Evolutionary conservation across 768 basidiomycete genomes (phyloP), one percentile per base, ranked within the genome.

Genomic region (Leccinum truebloodii): DNA sequence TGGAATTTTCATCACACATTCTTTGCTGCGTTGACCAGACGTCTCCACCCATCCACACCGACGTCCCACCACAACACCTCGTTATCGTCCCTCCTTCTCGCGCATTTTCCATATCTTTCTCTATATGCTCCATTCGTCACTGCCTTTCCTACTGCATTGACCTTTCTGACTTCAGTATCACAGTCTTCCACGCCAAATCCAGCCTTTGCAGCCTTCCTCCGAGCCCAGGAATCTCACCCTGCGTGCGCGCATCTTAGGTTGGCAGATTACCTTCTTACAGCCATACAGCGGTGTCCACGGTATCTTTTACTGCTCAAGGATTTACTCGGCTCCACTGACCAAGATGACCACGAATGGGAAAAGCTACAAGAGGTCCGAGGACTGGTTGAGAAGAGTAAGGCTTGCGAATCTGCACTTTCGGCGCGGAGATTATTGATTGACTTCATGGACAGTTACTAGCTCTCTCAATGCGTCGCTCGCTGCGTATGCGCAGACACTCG

Each of bases 21-120:
- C 74, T 85, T 86, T 59, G 77, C 82, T 6, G 82, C 86, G 2
- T 79, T 93, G 30, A 79, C 83, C 8, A 72, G 75, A 46, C 77
- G 83, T 35, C 67, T 67, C 59, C 74, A 60, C 66, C 72, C 55
- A 52, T 53, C 65, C 44, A 55, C 65, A 44, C 62, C 59, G 52
- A 58, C 52, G 3, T 59, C 67, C 18, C 57, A 49, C 20, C 69
- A 73, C 10, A 78, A 75, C 69, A 74, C 77, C 67, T 75, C 80
- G 10, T 63, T 86, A 26, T 86, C 87, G 2, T 78, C 85, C 28
- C 72, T 89, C 26, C 81, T 95, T 37, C 80, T 89, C 37, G 81
- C 89, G 1, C 93, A 95, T 73, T 92, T 94, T 62, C 94, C 93
- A 0, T 95, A 94, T 69, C 80, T 95, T 16, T 93, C 92, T 4